These are phyloP conservation scores for Gymnopilus junonius DNA, from an alignment of 768 basidiomycete species.

Conservation along the genomic window DNA sequence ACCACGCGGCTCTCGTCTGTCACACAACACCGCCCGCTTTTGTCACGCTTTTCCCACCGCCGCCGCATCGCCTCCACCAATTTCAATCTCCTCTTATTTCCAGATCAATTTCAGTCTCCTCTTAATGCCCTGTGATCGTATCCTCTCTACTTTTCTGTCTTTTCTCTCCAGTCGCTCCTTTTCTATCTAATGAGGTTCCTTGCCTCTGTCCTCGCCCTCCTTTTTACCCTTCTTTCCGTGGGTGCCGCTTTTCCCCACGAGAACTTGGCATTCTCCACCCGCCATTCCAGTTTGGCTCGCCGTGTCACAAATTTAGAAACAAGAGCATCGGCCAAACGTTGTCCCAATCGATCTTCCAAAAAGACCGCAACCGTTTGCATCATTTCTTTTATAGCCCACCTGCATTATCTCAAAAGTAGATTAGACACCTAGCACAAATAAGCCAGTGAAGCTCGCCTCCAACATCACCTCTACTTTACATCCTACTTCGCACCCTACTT, in stretches of 20 bases:
- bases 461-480: constrained; percentile 11
- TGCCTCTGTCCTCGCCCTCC: constrained; percentile 38
- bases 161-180: constrained; percentile 19
- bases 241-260: constrained; percentile 38
- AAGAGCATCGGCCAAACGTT: constrained; percentile 26
- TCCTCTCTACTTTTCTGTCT: neutral
- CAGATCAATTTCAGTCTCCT: neutral
- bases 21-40: constrained; percentile 19
- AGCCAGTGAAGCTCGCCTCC: constrained; percentile 9
- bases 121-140: neutral
- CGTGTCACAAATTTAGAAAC: constrained; percentile 24
- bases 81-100: neutral
- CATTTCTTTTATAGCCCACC: constrained; percentile 4
- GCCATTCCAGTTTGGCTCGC: constrained; percentile 41
- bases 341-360: constrained; percentile 23
- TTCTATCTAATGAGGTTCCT: constrained; percentile 46
- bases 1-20: constrained; percentile 20
- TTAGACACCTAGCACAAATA: constrained; percentile 8
- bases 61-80: constrained; percentile 15
- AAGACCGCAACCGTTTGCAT: constrained; percentile 12
- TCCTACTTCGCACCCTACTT: neutral
- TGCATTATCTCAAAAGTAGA: neutral
- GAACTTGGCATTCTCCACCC: constrained; percentile 31
- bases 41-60: constrained; percentile 10
- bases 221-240: constrained; percentile 38